These are phyloP conservation scores for Vicia faba DNA, from an alignment of 306 rosid genomes.

Conservation along the genomic window DNA sequence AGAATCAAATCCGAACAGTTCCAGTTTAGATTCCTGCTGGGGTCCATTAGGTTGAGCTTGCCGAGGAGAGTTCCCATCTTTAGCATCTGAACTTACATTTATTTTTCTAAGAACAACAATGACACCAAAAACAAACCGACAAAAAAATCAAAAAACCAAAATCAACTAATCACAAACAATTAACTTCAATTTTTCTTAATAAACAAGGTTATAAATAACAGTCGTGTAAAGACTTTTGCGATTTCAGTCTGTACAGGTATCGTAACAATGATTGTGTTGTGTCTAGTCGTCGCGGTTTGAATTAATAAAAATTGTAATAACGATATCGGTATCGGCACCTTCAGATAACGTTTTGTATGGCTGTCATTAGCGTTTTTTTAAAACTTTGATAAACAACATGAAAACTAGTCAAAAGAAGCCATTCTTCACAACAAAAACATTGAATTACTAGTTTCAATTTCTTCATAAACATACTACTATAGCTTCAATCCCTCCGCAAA, in stretches of 20 bases:
- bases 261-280: no score
- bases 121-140: slow-evolving; percentile 11
- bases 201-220: background rate
- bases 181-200: background rate
- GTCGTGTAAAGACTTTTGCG: no score
- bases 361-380: no score
- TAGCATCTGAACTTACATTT: slow-evolving; percentile 53
- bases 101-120: slow-evolving; percentile 58
- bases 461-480: no score
- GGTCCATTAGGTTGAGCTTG: slow-evolving; percentile 60
- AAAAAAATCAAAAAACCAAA: background rate
- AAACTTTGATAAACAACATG: no score
- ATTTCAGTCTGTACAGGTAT: no score
- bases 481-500: background rate
- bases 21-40: slow-evolving; percentile 83
- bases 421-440: no score
- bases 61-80: slow-evolving; percentile 51
- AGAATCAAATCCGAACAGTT: slow-evolving; percentile 96
- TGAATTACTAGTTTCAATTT: background rate
- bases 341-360: no score
- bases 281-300: no score
- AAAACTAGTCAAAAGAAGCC: background rate
- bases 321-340: no score
- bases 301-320: no score
- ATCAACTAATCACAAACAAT: background rate